Base-by-base conservation (phyloP, 2,329 filamentous ascomycete species). In the Cercospora zeae-maydis region DNA sequence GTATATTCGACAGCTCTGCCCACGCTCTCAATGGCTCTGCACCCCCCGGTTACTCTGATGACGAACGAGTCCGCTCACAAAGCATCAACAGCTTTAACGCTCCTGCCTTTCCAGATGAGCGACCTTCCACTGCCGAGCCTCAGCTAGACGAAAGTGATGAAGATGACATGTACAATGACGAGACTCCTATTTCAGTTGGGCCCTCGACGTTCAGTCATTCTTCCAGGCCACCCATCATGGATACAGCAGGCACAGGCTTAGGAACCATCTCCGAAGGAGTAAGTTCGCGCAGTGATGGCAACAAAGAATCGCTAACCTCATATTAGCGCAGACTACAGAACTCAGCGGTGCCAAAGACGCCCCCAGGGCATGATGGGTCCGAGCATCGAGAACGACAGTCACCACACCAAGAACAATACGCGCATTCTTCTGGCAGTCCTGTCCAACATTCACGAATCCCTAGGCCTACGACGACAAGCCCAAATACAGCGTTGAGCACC, bases 1-100 rank as follows among this genome's bases (percentile, higher is more conserved):
- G 67, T 59, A 67, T 70, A n/a, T 63, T 69, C 45, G 68, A 73
- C 33, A 45, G 58, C 11, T 51, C 67, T 7, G 58, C 51, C 27
- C 51, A 66, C 34, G 60, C 59, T 31, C 59, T 63, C 1, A 70
- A 67, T 36, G 67, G 67, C 16, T 67, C 66, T 30, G 63, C 67
- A n/a, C 71, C 71, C 42, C 71, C 71, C 7, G 70, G 69, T 14
- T 72, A 72, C 62, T 70, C 68, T 2, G 72, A 73, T 42, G 67
- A 71, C 45, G 71, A 73, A 42, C 62, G 62, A 21, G 56, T 60
- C 33, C 58, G 57, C 13, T 51, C 59, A 52, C 49, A 63, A 27
- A 62, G 58, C 24, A 16, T 58, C n/a, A 60, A 59, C 24, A 63
- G 66, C 55, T 55, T 65, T 21, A 61, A 62, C 45, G 63, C 63